These are phyloP conservation scores for Eucalyptus guilfoylei DNA, from an alignment of 345 rosid species.

Conservation along the genomic window DNA sequence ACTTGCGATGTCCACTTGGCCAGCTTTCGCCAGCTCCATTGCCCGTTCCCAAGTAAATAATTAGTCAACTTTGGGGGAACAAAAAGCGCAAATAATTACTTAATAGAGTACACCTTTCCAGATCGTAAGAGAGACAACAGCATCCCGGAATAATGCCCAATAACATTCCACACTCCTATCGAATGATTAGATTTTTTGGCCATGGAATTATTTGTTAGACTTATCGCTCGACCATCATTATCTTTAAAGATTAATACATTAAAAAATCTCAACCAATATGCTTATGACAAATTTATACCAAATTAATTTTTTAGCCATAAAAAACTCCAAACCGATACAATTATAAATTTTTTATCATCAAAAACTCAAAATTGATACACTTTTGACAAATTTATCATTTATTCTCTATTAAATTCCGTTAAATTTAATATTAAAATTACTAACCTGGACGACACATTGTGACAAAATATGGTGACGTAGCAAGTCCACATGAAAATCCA, in stretches of 20 bases:
- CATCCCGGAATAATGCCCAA: neutral
- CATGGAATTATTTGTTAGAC: neutral
- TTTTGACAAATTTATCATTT: too few species aligned
- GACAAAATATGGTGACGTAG: too few species aligned
- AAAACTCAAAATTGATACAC: fast-evolving
- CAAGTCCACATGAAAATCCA: too few species aligned
- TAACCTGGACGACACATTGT: fast-evolving
- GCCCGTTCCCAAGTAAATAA: neutral
- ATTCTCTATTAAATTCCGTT: fast-evolving
- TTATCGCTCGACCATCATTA: neutral
- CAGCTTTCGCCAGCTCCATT: neutral
- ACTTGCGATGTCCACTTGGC: neutral
- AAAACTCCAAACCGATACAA: fast-evolving
- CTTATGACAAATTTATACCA: fast-evolving
- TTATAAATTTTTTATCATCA: fast-evolving
- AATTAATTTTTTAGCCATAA: too few species aligned
- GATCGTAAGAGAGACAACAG: neutral
- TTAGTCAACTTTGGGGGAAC: neutral
- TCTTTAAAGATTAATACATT: neutral
- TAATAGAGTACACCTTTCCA: neutral
- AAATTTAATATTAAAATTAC: too few species aligned
- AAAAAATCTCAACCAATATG: fast-evolving
- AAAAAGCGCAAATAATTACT: neutral
- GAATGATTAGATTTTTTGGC: neutral
- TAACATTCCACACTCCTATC: neutral